A percentile compares a stretch with the other conserved stretches of the same genome.
Conservation (phyloP, 2,329 filamentous ascomycete genomes). For the Apiospora arundinis region DNA sequence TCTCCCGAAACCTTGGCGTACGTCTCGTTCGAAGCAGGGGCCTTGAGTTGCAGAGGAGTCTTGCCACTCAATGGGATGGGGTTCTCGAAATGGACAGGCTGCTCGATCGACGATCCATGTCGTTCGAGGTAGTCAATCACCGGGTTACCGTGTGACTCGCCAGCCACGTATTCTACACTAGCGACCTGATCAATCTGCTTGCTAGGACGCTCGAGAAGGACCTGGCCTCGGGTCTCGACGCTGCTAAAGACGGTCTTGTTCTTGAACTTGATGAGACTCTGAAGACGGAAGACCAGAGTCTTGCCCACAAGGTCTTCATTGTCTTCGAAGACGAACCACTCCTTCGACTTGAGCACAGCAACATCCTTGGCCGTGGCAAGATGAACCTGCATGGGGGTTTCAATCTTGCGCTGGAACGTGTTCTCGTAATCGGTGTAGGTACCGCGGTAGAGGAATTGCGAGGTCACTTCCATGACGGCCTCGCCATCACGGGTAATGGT, state of each 20-base stretch:
- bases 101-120: slow-evolving; percentile 89
- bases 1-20: slow-evolving; percentile 98
- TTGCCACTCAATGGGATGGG: slow-evolving; percentile 94
- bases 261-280: slow-evolving; percentile 92
- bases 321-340: slow-evolving; percentile 90
- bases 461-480: slow-evolving; percentile 97
- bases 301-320: slow-evolving; percentile 88
- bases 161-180: slow-evolving; percentile 95
- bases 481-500: slow-evolving; percentile 86
- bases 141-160: slow-evolving; percentile 91
- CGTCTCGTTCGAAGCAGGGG: slow-evolving; percentile 95
- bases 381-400: slow-evolving; percentile 93
- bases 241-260: slow-evolving; percentile 90
- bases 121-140: slow-evolving; percentile 96
- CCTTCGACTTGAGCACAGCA: slow-evolving; percentile 91
- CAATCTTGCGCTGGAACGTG: slow-evolving; percentile 97
- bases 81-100: slow-evolving; percentile 97
- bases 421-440: slow-evolving; percentile 94
- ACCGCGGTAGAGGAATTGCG: slow-evolving; percentile 96
- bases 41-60: slow-evolving; percentile 84
- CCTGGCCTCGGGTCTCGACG: slow-evolving; percentile 90
- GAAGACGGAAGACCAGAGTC: slow-evolving; percentile 93
- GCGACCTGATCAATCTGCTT: slow-evolving; percentile 98
- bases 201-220: slow-evolving; percentile 90
- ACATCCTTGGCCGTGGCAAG: slow-evolving; percentile 89